Percentiles rank a stretch among this genome's conserved stretches.
Conservation (phyloP, 2,329 filamentous ascomycete genomes). For the Diaporthe longicolla region DNA sequence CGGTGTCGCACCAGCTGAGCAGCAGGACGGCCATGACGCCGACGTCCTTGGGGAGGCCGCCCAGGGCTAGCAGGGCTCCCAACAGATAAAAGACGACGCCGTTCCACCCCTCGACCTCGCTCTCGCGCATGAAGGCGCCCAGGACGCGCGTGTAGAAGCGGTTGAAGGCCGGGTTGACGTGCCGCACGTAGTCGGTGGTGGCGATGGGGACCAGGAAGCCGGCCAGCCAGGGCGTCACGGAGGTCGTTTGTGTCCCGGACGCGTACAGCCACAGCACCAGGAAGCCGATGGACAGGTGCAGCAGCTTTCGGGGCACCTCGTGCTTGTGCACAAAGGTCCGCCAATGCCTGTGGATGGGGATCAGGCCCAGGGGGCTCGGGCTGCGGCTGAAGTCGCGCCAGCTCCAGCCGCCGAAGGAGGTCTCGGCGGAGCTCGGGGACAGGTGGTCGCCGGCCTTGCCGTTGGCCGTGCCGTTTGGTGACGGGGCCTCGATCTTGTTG, state of each 20-base stretch:
- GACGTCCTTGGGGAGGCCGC: conserved; percentile 93
- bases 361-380: conserved; percentile 92
- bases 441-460: conserved; percentile 69
- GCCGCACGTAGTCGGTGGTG: conserved; percentile 84
- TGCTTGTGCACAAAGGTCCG: conserved; percentile 94
- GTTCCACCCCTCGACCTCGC: conserved; percentile 93
- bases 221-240: conserved; percentile 89
- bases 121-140: conserved; percentile 96
- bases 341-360: conserved; percentile 95
- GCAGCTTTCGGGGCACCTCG: conserved; percentile 92
- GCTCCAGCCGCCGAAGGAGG: conserved; percentile 72
- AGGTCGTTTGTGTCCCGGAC: conserved; percentile 79
- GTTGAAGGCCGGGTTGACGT: conserved; percentile 86
- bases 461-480: conserved; percentile 47
- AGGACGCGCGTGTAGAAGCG: conserved; percentile 86
- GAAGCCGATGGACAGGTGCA: conserved; percentile 98
- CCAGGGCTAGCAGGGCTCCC: conserved; percentile 87
- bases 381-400: conserved; percentile 93
- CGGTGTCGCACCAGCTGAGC: conserved; percentile 97
- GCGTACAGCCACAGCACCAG: conserved; percentile 89
- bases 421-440: conserved; percentile 74
- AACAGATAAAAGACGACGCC: conserved; percentile 97
- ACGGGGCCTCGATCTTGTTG: conserved; percentile 45
- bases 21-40: conserved; percentile 90
- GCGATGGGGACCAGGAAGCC: conserved; percentile 86